These are phyloP conservation scores for Aspergillus persii DNA, from an alignment of 2,329 filamentous ascomycete genomes.

Conservation along the genomic window DNA sequence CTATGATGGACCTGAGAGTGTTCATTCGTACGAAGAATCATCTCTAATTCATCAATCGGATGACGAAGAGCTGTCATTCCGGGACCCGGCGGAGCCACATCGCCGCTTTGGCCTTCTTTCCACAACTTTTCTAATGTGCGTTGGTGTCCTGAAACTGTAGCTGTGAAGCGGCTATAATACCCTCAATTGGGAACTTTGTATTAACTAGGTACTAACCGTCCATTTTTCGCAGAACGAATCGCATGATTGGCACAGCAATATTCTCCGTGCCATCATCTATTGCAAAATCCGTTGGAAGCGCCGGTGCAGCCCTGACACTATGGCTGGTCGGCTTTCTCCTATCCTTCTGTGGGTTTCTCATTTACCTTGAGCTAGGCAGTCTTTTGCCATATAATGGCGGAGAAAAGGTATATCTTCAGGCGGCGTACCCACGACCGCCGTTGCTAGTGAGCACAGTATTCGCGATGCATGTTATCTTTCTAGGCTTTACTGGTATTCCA, in stretches of 20 bases:
- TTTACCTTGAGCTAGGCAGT: slow-evolving; percentile 64
- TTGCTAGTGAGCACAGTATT: slow-evolving; percentile 62
- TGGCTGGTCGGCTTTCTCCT: slow-evolving; percentile 63
- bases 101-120: slow-evolving; percentile 3
- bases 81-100: background rate
- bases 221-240: slow-evolving; percentile 17
- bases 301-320: slow-evolving; percentile 59
- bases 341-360: slow-evolving; percentile 58
- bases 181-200: background rate
- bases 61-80: background rate
- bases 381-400: slow-evolving; percentile 68
- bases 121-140: slow-evolving; percentile 5
- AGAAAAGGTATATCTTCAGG: slow-evolving; percentile 67
- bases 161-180: background rate
- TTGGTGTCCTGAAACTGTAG: background rate
- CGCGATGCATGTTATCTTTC: slow-evolving; percentile 59
- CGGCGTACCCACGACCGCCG: slow-evolving; percentile 60
- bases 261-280: slow-evolving; percentile 68
- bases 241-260: slow-evolving; percentile 67
- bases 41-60: background rate
- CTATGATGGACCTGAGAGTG: background rate
- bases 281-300: slow-evolving; percentile 61
- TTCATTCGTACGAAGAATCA: background rate
- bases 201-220: background rate
- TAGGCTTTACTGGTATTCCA: slow-evolving; percentile 54